Conservation (phyloP, 768 basidiomycete species). For the Auricularia cornea region DNA sequence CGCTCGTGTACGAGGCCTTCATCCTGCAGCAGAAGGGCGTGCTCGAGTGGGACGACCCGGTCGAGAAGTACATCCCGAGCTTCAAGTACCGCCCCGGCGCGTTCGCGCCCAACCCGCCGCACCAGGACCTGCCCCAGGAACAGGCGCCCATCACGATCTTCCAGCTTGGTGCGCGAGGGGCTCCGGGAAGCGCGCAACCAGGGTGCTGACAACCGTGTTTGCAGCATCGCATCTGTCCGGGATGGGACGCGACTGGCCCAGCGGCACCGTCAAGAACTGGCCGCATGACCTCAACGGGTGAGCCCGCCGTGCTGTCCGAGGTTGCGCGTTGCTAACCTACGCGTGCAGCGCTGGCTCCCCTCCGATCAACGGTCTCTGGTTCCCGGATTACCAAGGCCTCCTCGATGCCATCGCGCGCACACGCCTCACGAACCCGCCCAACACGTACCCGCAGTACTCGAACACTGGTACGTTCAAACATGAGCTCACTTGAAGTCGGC, state of each 20-base stretch:
- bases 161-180: slow-evolving; percentile 16
- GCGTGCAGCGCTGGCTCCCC: slow-evolving; percentile 16
- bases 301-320: too few relatives aligned
- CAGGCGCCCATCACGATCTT: slow-evolving; percentile 16
- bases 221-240: slow-evolving; percentile 24
- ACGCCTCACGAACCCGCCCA: slow-evolving; percentile 37
- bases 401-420: slow-evolving; percentile 29
- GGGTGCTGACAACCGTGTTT: too few relatives aligned
- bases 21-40: slow-evolving; percentile 39
- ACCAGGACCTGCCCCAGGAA: background rate
- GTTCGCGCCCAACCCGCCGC: slow-evolving; percentile 5
- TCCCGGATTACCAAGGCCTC: slow-evolving; percentile 26
- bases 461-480: slow-evolving; percentile 20
- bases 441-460: slow-evolving; percentile 36
- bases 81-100: slow-evolving; percentile 23
- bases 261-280: slow-evolving; percentile 30
- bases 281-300: slow-evolving; percentile 25
- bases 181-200: too few relatives aligned
- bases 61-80: slow-evolving; percentile 35
- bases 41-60: slow-evolving; percentile 36
- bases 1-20: slow-evolving; percentile 39
- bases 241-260: slow-evolving; percentile 29
- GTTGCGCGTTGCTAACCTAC: too few relatives aligned
- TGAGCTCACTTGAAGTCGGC: too few relatives aligned
- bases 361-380: slow-evolving; percentile 19